phyloP scores from a whole-genome alignment of 352 stramenopile genomes.

The Phytophthora hibernalis region DNA sequence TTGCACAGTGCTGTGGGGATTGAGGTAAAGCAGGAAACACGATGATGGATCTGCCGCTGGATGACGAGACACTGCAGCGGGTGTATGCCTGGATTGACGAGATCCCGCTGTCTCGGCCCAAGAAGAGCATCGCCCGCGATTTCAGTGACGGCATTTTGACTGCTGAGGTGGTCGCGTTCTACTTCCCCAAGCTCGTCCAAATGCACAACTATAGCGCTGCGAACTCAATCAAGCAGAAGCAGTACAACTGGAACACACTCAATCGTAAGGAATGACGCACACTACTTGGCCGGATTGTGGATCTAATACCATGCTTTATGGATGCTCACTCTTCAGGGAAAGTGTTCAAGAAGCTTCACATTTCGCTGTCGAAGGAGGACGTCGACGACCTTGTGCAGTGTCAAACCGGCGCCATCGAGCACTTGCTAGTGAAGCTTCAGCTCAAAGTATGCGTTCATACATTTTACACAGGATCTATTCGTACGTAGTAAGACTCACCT shows the following conservation, averaged over 20 bases:
- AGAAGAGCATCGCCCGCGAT: conserved; percentile 95
- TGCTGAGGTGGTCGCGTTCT: conserved; percentile 93
- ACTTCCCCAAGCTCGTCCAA: conserved; percentile 96
- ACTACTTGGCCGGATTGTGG: background rate
- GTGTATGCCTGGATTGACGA: conserved; percentile 97
- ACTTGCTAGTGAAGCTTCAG: conserved; percentile 92
- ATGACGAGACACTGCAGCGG: conserved; percentile 92
- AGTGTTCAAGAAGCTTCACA: conserved; percentile 86
- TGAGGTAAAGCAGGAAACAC: conserved; percentile 2
- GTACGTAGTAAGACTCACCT: background rate
- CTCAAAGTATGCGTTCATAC: conserved; percentile 71
- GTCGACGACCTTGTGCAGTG: conserved; percentile 94
- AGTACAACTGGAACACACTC: conserved; percentile 97
- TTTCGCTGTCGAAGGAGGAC: conserved; percentile 87
- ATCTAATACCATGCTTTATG: background rate
- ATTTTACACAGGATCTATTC: background rate
- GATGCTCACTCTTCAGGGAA: conserved; percentile 51
- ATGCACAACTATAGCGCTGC: conserved; percentile 97
- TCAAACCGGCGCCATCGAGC: conserved; percentile 89
- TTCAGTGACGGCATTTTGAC: conserved; percentile 94
- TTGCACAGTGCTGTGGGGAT: background rate
- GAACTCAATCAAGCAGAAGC: conserved; percentile 94
- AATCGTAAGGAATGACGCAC: conserved; percentile 67
- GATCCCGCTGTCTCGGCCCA: conserved; percentile 94
- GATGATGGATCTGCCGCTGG: conserved; percentile 66